Evolutionary conservation across 306 rosid genomes (phyloP), one percentile per base, ranked within the genome.

Genomic region (Morella rubra): DNA sequence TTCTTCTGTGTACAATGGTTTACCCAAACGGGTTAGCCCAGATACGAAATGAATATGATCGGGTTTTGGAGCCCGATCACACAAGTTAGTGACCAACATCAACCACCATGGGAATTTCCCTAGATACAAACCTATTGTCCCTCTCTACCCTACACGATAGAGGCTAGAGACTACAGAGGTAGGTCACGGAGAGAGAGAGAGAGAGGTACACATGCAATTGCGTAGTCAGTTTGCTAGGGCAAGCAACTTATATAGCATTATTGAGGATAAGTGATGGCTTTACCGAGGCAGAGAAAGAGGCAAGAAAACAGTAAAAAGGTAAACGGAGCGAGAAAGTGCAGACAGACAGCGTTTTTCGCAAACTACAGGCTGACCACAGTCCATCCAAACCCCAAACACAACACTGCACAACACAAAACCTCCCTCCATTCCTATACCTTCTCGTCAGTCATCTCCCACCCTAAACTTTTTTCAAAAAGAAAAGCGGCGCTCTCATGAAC

Each of bases 281-380:
- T 72, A 65, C 86, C 86, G 86, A 83, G 83, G 77, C 73, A 11
- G 20, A 16, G 18, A 11, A 5, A n/a, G 41, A 45, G 3, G 50
- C 15, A 75, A 18, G 8, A 11, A 5, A 18, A 12, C 19, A n/a
- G 50, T 4, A 49, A 62, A 76, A 77, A 73, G 82, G 87, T 46
- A 53, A 77, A 76, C 58, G 62, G 77, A 52, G 76, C 5, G 79
- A 78, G 81, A 75, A 75, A 84, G 82, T 47, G 71, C 73, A 80
- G 81, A 79, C 81, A 56, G 62, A n/a, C n/a, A 20, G 27, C 1
- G 12, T n/a, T 0, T 0, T 24, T 10, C 64, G 46, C 27, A 67
- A 19, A 42, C 53, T 16, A 5, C 44, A 19, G 16, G 12, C 41
- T 5, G 6, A 40, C 40, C 18, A 54, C 76, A 16, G 37, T 10